Evolutionary conservation across 179 eudicot genomes (phyloP).

Genomic region (Silene noctiflora): DNA sequence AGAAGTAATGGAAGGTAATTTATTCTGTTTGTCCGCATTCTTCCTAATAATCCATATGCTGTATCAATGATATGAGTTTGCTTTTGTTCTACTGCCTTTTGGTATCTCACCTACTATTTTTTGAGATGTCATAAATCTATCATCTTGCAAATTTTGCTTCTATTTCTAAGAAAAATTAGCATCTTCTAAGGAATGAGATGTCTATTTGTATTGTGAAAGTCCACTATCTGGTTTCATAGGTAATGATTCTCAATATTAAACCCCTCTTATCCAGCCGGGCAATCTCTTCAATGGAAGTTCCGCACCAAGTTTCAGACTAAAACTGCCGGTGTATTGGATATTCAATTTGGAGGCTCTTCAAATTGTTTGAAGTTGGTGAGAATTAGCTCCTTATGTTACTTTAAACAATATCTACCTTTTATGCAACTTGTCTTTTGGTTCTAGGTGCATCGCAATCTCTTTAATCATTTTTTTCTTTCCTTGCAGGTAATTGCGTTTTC

Average conservation of each 20-base stretch:
- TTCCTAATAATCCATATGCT: background rate
- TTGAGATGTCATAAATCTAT: background rate
- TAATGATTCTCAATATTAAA: background rate
- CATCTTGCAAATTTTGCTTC: background rate
- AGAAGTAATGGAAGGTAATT: constrained; percentile 68
- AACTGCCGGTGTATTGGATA: constrained; percentile 55
- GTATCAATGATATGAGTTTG: background rate
- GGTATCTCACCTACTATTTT: background rate
- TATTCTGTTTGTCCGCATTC: background rate
- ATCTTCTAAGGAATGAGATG: background rate
- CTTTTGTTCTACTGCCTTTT: background rate
- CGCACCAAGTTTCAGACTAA: constrained; percentile 57
- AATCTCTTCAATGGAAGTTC: constrained; percentile 65
- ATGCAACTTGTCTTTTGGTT: background rate
- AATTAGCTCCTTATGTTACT: constrained; percentile 4
- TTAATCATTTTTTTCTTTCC: constrained; percentile 12
- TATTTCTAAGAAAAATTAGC: background rate
- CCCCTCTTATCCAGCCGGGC: constrained; percentile 35
- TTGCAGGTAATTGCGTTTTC: constrained; percentile 81
- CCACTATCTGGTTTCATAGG: background rate
- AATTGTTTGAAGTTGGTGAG: constrained; percentile 81
- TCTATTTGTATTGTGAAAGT: background rate
- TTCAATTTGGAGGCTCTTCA: constrained; percentile 63
- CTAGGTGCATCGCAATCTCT: background rate
- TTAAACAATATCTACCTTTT: background rate